phyloP scores from a whole-genome alignment of 2,329 filamentous ascomycete species.

The Metarhizium robertsii region DNA sequence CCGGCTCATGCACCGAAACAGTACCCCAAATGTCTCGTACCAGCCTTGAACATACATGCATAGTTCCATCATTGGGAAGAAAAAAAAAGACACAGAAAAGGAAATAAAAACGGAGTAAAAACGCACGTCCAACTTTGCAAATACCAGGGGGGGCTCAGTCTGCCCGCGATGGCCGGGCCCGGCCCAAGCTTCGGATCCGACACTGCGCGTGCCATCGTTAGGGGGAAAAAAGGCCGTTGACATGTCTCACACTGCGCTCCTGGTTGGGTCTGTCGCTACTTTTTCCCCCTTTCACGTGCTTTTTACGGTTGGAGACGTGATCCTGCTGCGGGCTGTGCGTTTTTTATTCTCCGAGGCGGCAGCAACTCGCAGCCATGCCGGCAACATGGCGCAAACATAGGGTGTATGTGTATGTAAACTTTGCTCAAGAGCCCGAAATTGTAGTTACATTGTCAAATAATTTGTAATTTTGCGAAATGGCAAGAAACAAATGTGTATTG shows the following conservation, averaged over 20 bases:
- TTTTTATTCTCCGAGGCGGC: background rate
- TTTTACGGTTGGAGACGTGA: background rate
- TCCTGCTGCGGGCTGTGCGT: background rate
- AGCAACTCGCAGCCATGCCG: no score
- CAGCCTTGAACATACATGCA: background rate
- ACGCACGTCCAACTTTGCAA: background rate
- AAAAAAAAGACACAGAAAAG: no score
- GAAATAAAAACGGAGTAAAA: background rate
- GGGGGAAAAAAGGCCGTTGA: background rate
- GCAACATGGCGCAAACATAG: no score
- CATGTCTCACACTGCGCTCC: background rate
- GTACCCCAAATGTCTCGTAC: background rate
- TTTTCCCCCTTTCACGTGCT: background rate
- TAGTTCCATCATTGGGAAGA: no score
- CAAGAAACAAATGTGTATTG: background rate
- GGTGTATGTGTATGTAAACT: no score
- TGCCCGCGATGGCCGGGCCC: background rate
- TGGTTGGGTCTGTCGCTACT: no score
- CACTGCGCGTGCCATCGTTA: background rate
- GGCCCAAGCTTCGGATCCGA: background rate
- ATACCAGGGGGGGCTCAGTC: background rate
- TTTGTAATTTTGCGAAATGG: no score
- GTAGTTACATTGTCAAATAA: no score
- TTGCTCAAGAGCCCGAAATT: no score
- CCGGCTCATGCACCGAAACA: no score